Evolutionary conservation across 2,329 filamentous ascomycete genomes (phyloP).

Genomic region (Calonectria pauciramosa): DNA sequence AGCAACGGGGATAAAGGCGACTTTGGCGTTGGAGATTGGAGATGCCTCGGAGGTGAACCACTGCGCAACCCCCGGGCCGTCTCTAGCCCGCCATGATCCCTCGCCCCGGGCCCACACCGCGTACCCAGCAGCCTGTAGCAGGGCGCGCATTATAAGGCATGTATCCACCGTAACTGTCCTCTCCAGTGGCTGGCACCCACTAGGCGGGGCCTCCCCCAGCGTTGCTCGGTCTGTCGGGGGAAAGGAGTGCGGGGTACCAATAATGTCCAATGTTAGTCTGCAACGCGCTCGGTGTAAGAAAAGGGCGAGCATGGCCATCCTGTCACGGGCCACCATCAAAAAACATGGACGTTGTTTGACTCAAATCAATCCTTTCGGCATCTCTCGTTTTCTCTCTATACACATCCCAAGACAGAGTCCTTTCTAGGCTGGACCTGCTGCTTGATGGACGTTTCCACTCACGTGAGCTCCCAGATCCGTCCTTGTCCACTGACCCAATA

Average conservation of each 20-base stretch:
- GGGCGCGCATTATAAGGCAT: slow-evolving; percentile 35
- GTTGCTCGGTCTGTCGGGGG: slow-evolving; percentile 43
- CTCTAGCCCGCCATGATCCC: neutral
- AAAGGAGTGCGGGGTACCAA: slow-evolving; percentile 41
- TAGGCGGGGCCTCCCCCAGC: slow-evolving; percentile 2
- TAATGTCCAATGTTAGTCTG: neutral
- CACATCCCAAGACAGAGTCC: neutral
- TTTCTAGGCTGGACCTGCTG: neutral
- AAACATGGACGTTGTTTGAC: neutral
- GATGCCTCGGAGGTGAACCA: slow-evolving; percentile 9
- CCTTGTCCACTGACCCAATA: neutral
- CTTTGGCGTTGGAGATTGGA: slow-evolving; percentile 23
- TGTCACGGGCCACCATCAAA: neutral
- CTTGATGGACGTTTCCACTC: neutral
- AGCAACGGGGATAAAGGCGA: neutral
- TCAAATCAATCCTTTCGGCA: neutral
- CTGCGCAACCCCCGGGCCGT: neutral
- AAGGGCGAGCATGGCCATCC: slow-evolving; percentile 9
- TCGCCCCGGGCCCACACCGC: slow-evolving; percentile 27
- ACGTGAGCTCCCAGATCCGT: slow-evolving; percentile 8
- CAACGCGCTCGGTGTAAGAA: slow-evolving; percentile 33
- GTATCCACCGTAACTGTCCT: neutral
- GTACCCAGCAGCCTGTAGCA: slow-evolving; percentile 37
- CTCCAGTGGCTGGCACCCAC: slow-evolving; percentile 16
- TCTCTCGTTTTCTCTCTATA: slow-evolving; percentile 14